A percentile compares a stretch with the other conserved stretches of the same genome.
phyloP scores from a whole-genome alignment of 106 monocot species.

The Agapanthus africanus region DNA sequence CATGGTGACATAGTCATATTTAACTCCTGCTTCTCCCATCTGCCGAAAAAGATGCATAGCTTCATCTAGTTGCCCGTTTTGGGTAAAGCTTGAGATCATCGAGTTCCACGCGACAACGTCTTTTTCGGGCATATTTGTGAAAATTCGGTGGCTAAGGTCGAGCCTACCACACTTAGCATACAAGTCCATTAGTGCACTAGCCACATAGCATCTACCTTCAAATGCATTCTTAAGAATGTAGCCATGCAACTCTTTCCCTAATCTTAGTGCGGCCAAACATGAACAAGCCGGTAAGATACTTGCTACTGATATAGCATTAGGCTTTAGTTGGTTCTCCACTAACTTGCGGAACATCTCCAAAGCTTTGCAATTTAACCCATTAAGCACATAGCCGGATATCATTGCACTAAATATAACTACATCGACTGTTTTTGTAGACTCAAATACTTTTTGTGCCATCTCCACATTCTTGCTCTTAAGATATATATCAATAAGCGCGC shows the following conservation, averaged over 20 bases:
- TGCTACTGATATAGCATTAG: constrained; percentile 65
- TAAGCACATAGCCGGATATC: constrained; percentile 85
- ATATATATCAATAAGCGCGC: constrained; percentile 84
- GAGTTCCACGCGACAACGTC: constrained; percentile 88
- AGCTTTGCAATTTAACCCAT: constrained; percentile 55
- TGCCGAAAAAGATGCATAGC: constrained; percentile 57
- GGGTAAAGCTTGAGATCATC: constrained; percentile 72
- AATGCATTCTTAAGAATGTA: constrained; percentile 52
- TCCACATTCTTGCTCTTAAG: constrained; percentile 59
- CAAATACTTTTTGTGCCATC: constrained; percentile 52
- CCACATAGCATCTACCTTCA: constrained; percentile 60
- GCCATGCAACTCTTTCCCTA: constrained; percentile 72
- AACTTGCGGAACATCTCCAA: constrained; percentile 47
- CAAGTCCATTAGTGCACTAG: constrained; percentile 83
- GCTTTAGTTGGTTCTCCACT: constrained; percentile 39
- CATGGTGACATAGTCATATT: constrained; percentile 59
- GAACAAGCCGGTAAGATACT: constrained; percentile 85
- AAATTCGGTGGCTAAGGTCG: constrained; percentile 54
- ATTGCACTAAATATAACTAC: constrained; percentile 76
- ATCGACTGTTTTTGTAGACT: constrained; percentile 33
- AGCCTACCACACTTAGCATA: constrained; percentile 83
- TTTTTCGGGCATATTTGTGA: constrained; percentile 43
- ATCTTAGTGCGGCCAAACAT: constrained; percentile 37
- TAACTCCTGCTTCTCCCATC: constrained; percentile 65
- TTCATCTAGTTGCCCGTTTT: constrained; percentile 67